A percentile compares a stretch with the other conserved stretches of the same genome.
Evolutionary conservation across 805 yeast genomes (phyloP).

Genomic region (Schizosaccharomyces pombe): ASM294v3 CU329670.1:1377501-1378000

Average conservation of each 20-base stretch:
- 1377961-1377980: slow-evolving; percentile 10
- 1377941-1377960: slow-evolving; percentile 18
- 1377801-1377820: slow-evolving; percentile 17
- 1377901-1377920: slow-evolving; percentile 37
- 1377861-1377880: slow-evolving; percentile 22
- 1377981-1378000: slow-evolving; percentile 9
- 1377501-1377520: not conserved
- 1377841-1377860: slow-evolving; percentile 46
- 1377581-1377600: slow-evolving; percentile 23
- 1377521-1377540: slow-evolving; percentile 13
- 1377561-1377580: slow-evolving; percentile 28
- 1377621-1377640: slow-evolving; percentile 47
- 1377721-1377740: slow-evolving; percentile 34
- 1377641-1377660: slow-evolving; percentile 40
- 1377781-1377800: slow-evolving; percentile 6
- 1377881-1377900: slow-evolving; percentile 26
- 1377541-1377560: slow-evolving; percentile 38
- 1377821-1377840: slow-evolving; percentile 67
- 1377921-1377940: slow-evolving; percentile 45
- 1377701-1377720: slow-evolving; percentile 42
- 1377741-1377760: slow-evolving; percentile 27
- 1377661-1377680: slow-evolving; percentile 20
- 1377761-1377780: slow-evolving; percentile 8
- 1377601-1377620: slow-evolving; percentile 47
- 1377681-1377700: slow-evolving; percentile 16